Evolutionary conservation across 805 yeast species (phyloP), one percentile per base, ranked within the genome.

Genomic region (Saturnispora sanitii): DNA sequence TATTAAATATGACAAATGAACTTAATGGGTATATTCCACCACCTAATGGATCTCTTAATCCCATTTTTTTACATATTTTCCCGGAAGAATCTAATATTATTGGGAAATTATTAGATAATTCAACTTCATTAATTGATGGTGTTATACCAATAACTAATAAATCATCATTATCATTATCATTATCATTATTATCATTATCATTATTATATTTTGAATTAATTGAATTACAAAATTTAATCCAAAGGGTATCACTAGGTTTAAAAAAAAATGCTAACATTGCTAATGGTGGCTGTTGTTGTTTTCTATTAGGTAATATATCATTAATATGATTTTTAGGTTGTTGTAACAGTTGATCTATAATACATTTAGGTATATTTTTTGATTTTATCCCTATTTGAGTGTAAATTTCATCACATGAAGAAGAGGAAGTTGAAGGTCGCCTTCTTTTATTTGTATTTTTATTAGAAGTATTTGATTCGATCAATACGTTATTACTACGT

Each of bases 1-100:
- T 22, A 37, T 57, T 55, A 38, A 53, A 56, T 8, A 58, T 21
- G 9, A 61, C 20, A 6, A 61, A 46, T 16, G 59, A 51, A 12
- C 56, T 54, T 18, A 58, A 35, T 0, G 66, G 63, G 45, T 53
- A 62, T 12, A 52, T 35, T 1, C 62, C 64, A 21, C 66, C 66
- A 19, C 66, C 66, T 7, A 61, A 41, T 3, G 66, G 66, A 43
- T 61, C 60, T 22, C 52, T 35, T 22, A 58, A 28, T 2, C 43
- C 40, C 35, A 61, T 44, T 2, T 28, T 20, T 32, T 45, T 47
- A n/a, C 60, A 50, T 26, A 60, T 38, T 8, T 27, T 18, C 2
- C 64, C 65, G n/a, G 43, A 34, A 9, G 42, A 4, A 42, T 60
- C 66, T 16, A 52, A 29, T 9, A 60, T 20, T 4, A 60, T 47